phyloP scores from a whole-genome alignment of 1,284 basidiomycete species.

The Boletus nobilissimus region DNA sequence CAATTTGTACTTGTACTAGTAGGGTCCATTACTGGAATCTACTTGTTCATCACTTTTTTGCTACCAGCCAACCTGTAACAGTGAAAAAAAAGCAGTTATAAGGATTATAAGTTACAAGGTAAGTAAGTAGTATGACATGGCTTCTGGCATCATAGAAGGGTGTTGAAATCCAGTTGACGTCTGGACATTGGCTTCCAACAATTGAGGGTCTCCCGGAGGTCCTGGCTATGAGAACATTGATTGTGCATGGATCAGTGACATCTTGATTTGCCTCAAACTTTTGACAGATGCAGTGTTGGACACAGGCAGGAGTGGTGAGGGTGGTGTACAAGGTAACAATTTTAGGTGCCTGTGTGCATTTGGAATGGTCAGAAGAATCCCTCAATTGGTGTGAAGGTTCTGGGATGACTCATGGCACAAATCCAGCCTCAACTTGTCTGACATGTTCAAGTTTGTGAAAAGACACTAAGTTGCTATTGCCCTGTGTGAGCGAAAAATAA shows the following conservation, averaged over 20 bases:
- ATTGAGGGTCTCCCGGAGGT: slow-evolving; percentile 96
- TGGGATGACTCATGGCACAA: slow-evolving; percentile 71
- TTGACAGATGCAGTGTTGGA: slow-evolving; percentile 87
- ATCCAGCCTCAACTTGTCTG: slow-evolving; percentile 97
- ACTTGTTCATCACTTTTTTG: too few species aligned
- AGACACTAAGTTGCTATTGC: too few species aligned
- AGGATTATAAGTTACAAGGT: too few species aligned
- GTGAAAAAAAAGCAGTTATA: too few species aligned
- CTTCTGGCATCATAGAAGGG: too few species aligned
- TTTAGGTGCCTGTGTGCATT: slow-evolving; percentile 80
- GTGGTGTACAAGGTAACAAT: slow-evolving; percentile 88
- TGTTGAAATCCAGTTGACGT: too few species aligned
- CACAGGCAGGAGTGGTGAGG: slow-evolving; percentile 81
- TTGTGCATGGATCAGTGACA: slow-evolving; percentile 84
- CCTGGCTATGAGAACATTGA: slow-evolving; percentile 91
- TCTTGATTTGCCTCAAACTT: slow-evolving; percentile 90
- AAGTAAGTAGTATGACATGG: too few species aligned
- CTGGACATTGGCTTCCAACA: slow-evolving; percentile 96
- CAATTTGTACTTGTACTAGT: too few species aligned
- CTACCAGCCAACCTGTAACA: too few species aligned
- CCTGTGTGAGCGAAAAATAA: too few species aligned
- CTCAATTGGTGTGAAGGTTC: not conserved
- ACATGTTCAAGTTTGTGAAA: too few species aligned
- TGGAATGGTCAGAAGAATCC: not conserved
- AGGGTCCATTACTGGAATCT: too few species aligned